Percentiles rank a stretch among this genome's conserved stretches.
Conservation (phyloP, 108 stramenopile genomes). For the Schizochytrium sp. region DNA sequence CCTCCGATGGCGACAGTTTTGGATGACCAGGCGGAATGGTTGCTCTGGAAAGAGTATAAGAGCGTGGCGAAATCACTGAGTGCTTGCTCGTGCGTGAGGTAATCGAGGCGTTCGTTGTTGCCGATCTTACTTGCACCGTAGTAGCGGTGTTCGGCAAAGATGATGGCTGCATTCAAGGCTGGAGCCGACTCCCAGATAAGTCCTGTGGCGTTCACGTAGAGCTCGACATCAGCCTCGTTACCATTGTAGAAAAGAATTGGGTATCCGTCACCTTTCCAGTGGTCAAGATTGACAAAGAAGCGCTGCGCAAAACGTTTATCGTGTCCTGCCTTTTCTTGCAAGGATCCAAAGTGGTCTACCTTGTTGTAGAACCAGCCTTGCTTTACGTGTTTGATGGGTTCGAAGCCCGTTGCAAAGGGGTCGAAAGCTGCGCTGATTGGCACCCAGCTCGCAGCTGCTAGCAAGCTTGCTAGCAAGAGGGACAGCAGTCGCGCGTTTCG, state of each 20-base stretch:
- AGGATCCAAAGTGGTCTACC: not conserved
- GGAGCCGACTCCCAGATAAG: conserved; percentile 80
- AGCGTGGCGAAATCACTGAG: conserved; percentile 70
- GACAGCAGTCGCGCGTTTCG: no score
- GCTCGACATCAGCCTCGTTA: conserved; percentile 71
- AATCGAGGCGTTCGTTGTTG: not conserved
- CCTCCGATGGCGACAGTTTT: conserved; percentile 70
- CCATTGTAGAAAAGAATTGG: conserved; percentile 71
- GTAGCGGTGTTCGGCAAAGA: conserved; percentile 81
- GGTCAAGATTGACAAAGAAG: not conserved
- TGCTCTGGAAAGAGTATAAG: conserved; percentile 37
- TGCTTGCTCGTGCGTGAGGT: conserved; percentile 46
- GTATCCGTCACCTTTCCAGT: not conserved
- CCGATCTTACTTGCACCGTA: conserved; percentile 47
- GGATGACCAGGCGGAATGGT: not conserved
- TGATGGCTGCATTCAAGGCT: conserved; percentile 54
- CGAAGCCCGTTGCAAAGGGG: no score
- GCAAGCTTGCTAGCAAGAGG: no score
- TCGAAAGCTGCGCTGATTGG: no score
- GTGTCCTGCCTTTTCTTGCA: not conserved
- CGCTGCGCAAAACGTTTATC: not conserved
- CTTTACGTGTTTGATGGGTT: not conserved
- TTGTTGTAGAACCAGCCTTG: not conserved
- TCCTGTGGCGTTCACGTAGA: conserved; percentile 70
- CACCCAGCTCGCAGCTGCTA: no score